Evolutionary conservation across 495 filamentous ascomycete genomes (phyloP), one percentile per base, ranked within the genome.

Genomic region (Neohortaea acidophila): DNA sequence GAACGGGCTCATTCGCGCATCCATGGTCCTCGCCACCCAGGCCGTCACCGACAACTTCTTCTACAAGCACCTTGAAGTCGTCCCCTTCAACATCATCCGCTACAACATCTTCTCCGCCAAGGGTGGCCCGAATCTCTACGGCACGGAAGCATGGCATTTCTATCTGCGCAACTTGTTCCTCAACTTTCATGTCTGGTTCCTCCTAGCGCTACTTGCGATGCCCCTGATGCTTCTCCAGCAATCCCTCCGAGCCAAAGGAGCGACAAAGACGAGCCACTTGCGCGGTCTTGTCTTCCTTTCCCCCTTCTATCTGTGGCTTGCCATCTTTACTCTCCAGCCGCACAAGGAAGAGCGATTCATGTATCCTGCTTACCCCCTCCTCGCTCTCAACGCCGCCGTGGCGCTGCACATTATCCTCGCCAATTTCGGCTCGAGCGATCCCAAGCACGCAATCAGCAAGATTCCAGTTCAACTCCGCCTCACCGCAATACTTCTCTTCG

Each of bases 341-440:
- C 91, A 99, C 66, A 99, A 99, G 51, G 91, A 99, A 58, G 91
- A 99, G 54, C 68, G 91, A 6, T 99, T 99, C 63, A 96, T 99
- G 85, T 96, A 92, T 57, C 87, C 87, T 0, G 78, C 77, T 17
- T 99, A 99, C 55, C 89, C 91, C 7, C 79, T 84, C 36, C 67
- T 99, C 18, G 84, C 80, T n/a, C 66, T 96, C 19, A 89, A 89
- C 59, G 87, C 87, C 10, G 82, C 85, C n/a, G 61, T 94, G 35
- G 63, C 84, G 1, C 63, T 89, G 33, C 84, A 94, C 57, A 75
- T 81, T 41, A 53, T 86, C 0, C 67, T 94, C 5, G 60, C 72
- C 20, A 73, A 77, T 32, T 59, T 92, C 34, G 81, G 84, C 10
- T 74, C 69, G 19, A 64, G 69, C 20, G 66, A 87, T 42, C 71